Conservation (phyloP, 768 basidiomycete species). For the Albatrellus ellisii region DNA sequence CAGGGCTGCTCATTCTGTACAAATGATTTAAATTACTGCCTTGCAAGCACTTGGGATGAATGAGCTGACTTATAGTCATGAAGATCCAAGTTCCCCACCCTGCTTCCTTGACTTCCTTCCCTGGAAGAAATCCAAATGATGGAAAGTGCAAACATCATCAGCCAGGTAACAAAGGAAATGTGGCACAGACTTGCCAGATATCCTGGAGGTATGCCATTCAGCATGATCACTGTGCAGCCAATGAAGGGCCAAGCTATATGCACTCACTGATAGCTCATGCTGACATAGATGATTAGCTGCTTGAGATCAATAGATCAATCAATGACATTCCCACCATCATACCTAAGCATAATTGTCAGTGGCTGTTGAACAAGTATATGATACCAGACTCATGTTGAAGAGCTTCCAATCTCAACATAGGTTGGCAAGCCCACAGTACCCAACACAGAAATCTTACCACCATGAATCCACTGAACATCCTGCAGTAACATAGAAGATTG, state of each 20-base stretch:
- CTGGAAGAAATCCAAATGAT: conserved; percentile 38
- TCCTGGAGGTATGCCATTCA: neutral
- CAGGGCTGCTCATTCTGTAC: conserved; percentile 39
- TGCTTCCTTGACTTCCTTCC: conserved; percentile 37
- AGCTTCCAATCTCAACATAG: neutral
- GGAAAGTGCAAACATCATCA: neutral
- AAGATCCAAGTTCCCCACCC: conserved; percentile 50
- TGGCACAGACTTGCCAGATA: conserved; percentile 2
- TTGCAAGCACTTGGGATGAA: neutral
- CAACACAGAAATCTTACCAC: conserved; percentile 5
- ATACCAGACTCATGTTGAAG: neutral
- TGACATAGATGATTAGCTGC: conserved; percentile 16
- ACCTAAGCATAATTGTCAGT: neutral
- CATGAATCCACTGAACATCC: conserved; percentile 17
- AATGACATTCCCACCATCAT: conserved; percentile 8
- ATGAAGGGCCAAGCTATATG: neutral
- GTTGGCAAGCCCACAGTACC: too few species aligned
- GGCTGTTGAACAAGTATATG: neutral
- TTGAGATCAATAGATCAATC: conserved; percentile 13
- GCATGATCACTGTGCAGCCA: neutral
- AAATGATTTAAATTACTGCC: neutral
- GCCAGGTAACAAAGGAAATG: neutral
- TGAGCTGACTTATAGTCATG: conserved; percentile 42
- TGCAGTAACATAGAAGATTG: neutral
- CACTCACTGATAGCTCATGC: conserved; percentile 16